Conservation (phyloP, 208 protist genomes). For the Phytomonas serpens region DNA sequence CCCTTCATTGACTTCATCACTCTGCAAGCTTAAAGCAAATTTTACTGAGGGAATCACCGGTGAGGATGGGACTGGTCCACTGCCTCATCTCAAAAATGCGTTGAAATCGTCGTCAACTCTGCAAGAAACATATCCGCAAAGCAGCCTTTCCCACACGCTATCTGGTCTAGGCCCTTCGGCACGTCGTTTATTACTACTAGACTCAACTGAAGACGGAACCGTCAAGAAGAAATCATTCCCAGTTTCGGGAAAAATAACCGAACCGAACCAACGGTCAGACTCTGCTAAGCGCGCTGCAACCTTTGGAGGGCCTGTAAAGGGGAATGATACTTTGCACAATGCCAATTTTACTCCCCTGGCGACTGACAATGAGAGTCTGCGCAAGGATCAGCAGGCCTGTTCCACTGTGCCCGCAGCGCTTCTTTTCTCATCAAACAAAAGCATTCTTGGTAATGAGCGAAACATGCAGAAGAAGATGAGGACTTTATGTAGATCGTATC, state of each 20-base stretch:
- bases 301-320: neutral
- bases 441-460: neutral
- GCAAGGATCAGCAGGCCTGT: neutral
- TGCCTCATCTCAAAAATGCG: slow-evolving; percentile 1
- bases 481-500: neutral
- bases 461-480: neutral
- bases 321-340: neutral
- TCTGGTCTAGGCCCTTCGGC: slow-evolving; percentile 47
- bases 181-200: slow-evolving; percentile 23
- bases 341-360: neutral
- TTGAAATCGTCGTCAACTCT: neutral
- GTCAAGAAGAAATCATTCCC: neutral
- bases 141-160: slow-evolving; percentile 9
- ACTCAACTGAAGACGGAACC: slow-evolving; percentile 8
- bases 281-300: neutral
- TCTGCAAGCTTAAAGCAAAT: slow-evolving; percentile 1
- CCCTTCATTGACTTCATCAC: slow-evolving; percentile 30
- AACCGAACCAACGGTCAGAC: neutral
- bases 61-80: neutral
- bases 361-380: neutral
- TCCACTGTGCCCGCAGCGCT: neutral
- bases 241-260: neutral
- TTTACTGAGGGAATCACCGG: neutral
- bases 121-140: neutral
- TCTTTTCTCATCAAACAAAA: neutral